A percentile compares a stretch with the other conserved stretches of the same genome.
Evolutionary conservation across 2,329 filamentous ascomycete species (phyloP).

Genomic region (Chaetomium olivaceum): DNA sequence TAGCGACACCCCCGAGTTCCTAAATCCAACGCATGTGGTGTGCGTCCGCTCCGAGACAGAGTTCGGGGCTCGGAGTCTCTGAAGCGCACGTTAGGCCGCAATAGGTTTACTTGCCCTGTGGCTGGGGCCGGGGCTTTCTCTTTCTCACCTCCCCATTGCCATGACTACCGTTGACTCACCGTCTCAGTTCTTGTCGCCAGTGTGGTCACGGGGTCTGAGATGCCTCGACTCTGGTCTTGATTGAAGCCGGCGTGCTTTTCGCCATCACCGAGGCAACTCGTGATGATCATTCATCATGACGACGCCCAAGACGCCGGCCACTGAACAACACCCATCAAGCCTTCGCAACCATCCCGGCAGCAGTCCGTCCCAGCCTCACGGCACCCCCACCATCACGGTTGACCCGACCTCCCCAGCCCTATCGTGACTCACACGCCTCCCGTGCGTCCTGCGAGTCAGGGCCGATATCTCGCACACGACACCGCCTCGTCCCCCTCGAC

Average conservation of each 20-base stretch:
- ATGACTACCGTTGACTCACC: constrained; percentile 18
- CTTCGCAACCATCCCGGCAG: neutral
- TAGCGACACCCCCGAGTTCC: constrained; percentile 4
- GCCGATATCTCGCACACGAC: constrained; percentile 14
- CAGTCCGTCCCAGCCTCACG: neutral
- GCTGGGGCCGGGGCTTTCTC: constrained; percentile 4
- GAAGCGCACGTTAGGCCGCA: constrained; percentile 14
- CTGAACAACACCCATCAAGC: neutral
- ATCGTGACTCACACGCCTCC: constrained; percentile 14
- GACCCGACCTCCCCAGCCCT: neutral
- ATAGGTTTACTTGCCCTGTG: constrained; percentile 3
- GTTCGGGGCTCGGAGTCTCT: neutral
- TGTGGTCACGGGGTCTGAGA: constrained; percentile 9
- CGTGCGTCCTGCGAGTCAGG: neutral
- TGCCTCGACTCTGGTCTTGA: neutral
- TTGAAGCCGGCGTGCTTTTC: neutral
- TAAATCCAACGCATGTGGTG: neutral
- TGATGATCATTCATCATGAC: neutral
- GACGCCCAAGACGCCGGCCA: neutral
- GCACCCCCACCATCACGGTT: neutral
- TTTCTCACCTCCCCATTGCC: neutral
- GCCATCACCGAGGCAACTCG: constrained; percentile 11
- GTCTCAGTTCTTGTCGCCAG: neutral
- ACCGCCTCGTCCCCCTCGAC: neutral
- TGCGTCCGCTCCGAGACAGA: neutral